Evolutionary conservation across 805 yeast genomes (phyloP).

Genomic region (Candida krabiensis): DNA sequence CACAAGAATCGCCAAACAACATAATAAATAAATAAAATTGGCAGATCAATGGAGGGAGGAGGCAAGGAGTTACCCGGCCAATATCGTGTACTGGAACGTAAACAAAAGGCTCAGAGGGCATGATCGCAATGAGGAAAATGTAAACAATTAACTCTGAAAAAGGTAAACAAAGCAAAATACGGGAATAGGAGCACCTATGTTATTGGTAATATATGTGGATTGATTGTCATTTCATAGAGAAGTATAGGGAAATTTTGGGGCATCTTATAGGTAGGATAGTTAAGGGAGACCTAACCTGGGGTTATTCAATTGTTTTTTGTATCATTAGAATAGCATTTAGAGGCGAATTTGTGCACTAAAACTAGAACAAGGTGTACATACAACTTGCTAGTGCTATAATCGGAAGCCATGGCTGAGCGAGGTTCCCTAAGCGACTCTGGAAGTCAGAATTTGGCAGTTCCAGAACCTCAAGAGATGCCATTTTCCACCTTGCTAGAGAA

Average conservation of each 20-base stretch:
- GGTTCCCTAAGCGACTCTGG: neutral
- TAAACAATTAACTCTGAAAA: constrained; percentile 5
- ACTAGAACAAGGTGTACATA: no score
- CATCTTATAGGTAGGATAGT: no score
- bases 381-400: no score
- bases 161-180: constrained; percentile 7
- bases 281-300: no score
- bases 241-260: neutral
- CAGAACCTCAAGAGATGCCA: neutral
- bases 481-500: constrained; percentile 24
- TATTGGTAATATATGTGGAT: neutral
- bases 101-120: neutral
- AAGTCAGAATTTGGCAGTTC: neutral
- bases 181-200: neutral
- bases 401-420: constrained; percentile 1
- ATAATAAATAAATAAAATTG: no score
- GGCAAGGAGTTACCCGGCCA: neutral
- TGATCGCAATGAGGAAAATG: constrained; percentile 4
- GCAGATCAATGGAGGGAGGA: no score
- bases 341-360: no score
- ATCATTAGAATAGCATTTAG: no score
- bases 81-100: neutral
- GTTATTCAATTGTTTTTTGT: no score
- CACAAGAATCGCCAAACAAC: no score
- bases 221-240: neutral